Evolutionary conservation across 169 alveolate species (phyloP).

Genomic region (Cryptosporidium ubiquitum): DNA sequence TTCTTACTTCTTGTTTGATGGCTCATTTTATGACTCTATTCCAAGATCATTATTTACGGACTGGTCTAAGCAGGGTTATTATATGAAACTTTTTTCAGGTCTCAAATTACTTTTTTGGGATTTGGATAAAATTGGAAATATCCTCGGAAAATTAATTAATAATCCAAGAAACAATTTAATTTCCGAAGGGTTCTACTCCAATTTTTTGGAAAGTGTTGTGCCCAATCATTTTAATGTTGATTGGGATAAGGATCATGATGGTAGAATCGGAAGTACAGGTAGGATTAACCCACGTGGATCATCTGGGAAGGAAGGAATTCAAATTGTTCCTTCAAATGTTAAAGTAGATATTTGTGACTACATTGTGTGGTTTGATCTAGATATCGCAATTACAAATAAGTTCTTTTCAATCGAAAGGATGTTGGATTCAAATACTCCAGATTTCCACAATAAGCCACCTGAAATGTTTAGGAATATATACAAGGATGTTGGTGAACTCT

Average conservation of each 20-base stretch:
- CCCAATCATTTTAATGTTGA: slow-evolving; percentile 9
- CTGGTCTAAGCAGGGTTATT: slow-evolving; percentile 71
- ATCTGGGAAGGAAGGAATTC: slow-evolving; percentile 52
- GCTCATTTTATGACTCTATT: slow-evolving; percentile 43
- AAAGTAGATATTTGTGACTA: slow-evolving; percentile 55
- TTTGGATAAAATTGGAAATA: slow-evolving; percentile 23
- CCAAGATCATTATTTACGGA: slow-evolving; percentile 25
- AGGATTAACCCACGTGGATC: background rate
- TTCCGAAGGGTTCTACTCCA: slow-evolving; percentile 8
- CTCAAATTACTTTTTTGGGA: slow-evolving; percentile 49
- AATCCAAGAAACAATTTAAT: background rate
- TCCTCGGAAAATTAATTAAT: slow-evolving; percentile 2
- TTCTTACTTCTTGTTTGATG: slow-evolving; percentile 55
- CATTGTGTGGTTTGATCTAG: slow-evolving; percentile 66
- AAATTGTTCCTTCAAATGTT: slow-evolving; percentile 50
- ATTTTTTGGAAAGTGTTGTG: slow-evolving; percentile 13
- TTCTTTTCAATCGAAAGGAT: slow-evolving; percentile 39
- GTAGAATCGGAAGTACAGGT: slow-evolving; percentile 10
- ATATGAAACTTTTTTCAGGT: slow-evolving; percentile 52
- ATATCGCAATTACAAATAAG: slow-evolving; percentile 50
- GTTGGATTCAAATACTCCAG: slow-evolving; percentile 3
- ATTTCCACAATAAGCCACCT: background rate
- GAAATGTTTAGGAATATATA: slow-evolving; percentile 15
- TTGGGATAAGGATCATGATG: slow-evolving; percentile 56
- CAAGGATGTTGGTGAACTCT: slow-evolving; percentile 17